Evolutionary conservation across 345 rosid species (phyloP).

Genomic region (Lepidium aucheri): DNA sequence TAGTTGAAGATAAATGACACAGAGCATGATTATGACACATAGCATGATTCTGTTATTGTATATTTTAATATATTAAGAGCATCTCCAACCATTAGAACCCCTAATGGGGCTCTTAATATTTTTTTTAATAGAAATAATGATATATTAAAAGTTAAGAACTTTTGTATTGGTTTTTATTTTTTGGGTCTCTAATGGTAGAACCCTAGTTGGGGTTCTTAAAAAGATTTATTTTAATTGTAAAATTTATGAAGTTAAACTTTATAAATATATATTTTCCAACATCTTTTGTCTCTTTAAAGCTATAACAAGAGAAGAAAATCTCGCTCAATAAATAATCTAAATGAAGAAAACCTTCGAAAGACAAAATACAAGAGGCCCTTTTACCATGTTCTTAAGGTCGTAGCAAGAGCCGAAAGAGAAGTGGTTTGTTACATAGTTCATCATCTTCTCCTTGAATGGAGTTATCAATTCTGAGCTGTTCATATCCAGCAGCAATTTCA

Average conservation of each 20-base stretch:
- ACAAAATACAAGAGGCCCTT: neutral
- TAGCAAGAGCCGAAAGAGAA: neutral
- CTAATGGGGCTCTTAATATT: no score
- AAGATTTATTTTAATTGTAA: no score
- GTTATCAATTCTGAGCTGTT: conserved; percentile 12
- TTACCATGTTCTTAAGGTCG: conserved; percentile 20
- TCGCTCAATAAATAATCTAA: neutral
- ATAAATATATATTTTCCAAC: neutral
- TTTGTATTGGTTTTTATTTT: no score
- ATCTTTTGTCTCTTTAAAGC: conserved; percentile 20
- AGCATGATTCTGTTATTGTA: no score
- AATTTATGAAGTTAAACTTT: no score
- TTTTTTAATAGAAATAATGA: no score
- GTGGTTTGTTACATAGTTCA: conserved; percentile 5
- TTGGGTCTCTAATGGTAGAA: no score
- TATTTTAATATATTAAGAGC: no score
- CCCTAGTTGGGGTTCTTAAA: no score
- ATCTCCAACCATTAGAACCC: no score
- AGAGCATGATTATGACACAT: neutral
- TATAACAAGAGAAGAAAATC: neutral
- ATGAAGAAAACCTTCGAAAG: neutral
- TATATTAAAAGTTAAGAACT: no score
- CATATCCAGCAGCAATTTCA: conserved; percentile 24
- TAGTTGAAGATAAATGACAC: neutral
- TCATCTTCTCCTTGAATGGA: conserved; percentile 21